Base-by-base conservation (phyloP, 2,329 filamentous ascomycete species). In the Tothia fuscella region DNA sequence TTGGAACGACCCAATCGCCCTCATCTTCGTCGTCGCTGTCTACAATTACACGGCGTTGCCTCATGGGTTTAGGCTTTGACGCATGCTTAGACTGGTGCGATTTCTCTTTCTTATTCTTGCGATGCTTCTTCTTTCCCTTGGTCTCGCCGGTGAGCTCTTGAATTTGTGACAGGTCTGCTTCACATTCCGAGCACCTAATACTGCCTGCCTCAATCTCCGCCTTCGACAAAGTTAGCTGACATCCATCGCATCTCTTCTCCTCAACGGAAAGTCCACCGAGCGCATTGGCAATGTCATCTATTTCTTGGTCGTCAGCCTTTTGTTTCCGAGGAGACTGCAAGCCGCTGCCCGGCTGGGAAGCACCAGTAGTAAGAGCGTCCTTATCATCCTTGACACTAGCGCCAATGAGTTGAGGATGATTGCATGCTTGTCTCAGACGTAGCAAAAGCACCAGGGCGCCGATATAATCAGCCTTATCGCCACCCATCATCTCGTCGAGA, bases 391-490 rank as follows among this genome's bases (percentile, higher is more conserved):
- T 80, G 44, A 95, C 69, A 54, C 93, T 89, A 48, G 80, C 80
- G 49, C 85, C 84, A 10, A 94, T 81, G 34, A 98, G 70, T 49
- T 86, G 80, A 0, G 88, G 87, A 57, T 98, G 91, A 55, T 98
- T 94, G 60, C 91, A 98, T 16, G 87, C 84, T 59, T 98, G 91
- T 46, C 91, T 75, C 46, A 98, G 68, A 29, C 91, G 80, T 43
- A 98, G 67, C n/a, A 98, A 74, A 46, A 98, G 67, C 10, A 94
- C 88, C 55, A 98, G 76, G 14, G 91, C 91, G 52, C 87, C 93
- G 45, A 93, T 89, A 56, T 96, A 96, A 64, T 87, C 93, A 41
- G 88, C 67, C 54, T 84, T 78, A 21, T 70, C 77, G 5, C 76
- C 79, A 38, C 74, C 76, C 78, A 94, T 88, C 82, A 96, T 93